These are phyloP conservation scores for Solanum tacnaense DNA, from an alignment of 257 asterid species.

Conservation along the genomic window DNA sequence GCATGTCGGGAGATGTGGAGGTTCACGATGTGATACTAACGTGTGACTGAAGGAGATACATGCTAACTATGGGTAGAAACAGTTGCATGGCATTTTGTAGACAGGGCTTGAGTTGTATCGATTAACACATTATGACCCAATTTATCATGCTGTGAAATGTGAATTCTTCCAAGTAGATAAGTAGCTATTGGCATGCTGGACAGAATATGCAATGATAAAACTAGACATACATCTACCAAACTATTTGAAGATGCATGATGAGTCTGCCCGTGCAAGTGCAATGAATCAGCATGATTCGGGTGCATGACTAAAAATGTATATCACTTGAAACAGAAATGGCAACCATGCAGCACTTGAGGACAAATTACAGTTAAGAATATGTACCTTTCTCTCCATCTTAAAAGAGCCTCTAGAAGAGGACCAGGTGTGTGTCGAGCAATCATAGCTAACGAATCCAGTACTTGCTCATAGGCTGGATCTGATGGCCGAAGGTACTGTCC, in stretches of 20 bases:
- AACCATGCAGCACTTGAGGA: not conserved
- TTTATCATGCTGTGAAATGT: not conserved
- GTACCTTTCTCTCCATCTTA: constrained; percentile 95
- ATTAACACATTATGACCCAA: not conserved
- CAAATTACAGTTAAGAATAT: not conserved
- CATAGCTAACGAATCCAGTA: constrained; percentile 95
- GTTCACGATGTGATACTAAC: not conserved
- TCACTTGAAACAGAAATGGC: not conserved
- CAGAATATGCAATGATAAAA: not conserved
- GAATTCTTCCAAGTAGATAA: not conserved
- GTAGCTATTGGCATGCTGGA: not conserved
- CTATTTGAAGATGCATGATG: not conserved
- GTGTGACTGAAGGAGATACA: not conserved
- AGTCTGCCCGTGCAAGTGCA: not conserved
- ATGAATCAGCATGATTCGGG: not conserved
- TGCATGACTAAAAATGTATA: not conserved
- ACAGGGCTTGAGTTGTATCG: not conserved
- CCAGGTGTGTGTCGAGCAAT: constrained; percentile 98
- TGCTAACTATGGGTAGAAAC: not conserved
- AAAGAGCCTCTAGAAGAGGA: constrained; percentile 94
- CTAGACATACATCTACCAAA: not conserved
- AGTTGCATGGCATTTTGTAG: not conserved
- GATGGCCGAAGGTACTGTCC: constrained; percentile 99
- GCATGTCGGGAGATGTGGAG: not conserved
- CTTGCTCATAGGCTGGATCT: constrained; percentile 99